phyloP scores from a whole-genome alignment of 108 stramenopile genomes.

The Mediolabrus comicus region DNA sequence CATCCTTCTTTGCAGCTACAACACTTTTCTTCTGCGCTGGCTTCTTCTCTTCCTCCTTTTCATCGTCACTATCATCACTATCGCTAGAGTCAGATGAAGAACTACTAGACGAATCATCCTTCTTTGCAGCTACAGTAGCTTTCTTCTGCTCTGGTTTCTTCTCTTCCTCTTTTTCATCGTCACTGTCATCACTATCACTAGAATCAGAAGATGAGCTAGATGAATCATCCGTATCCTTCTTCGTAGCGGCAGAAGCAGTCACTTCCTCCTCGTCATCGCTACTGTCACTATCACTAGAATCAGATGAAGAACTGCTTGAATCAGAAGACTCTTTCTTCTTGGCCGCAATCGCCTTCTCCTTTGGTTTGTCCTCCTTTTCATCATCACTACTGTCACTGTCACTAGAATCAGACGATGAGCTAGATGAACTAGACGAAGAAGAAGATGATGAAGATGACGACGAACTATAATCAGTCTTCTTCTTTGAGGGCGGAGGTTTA shows the following conservation, averaged over 20 bases:
- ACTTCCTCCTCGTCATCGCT: slow-evolving; percentile 18
- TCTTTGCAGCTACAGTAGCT: neutral
- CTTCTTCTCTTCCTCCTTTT: slow-evolving; percentile 10
- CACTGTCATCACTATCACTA: slow-evolving; percentile 9
- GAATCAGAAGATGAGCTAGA: slow-evolving; percentile 8
- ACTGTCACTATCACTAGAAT: neutral
- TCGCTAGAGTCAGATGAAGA: neutral
- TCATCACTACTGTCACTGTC: slow-evolving; percentile 14
- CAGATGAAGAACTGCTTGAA: neutral
- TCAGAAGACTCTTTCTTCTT: slow-evolving; percentile 14
- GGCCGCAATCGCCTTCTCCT: slow-evolving; percentile 10
- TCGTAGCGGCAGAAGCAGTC: neutral
- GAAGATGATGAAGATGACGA: slow-evolving; percentile 25
- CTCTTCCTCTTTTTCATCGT: slow-evolving; percentile 14
- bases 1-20: neutral
- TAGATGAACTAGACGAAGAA: slow-evolving; percentile 20
- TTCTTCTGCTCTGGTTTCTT: neutral
- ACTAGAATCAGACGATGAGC: slow-evolving; percentile 25
- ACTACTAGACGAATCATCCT: neutral
- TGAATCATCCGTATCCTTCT: slow-evolving; percentile 29
- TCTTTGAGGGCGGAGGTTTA: neutral
- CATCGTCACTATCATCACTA: slow-evolving; percentile 12
- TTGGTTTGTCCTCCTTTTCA: slow-evolving; percentile 13
- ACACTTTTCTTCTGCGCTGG: neutral
- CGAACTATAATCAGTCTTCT: slow-evolving; percentile 12